Percentiles rank a stretch among this genome's conserved stretches.
Evolutionary conservation across 2,329 filamentous ascomycete genomes (phyloP).

Genomic region (Botrytis paeoniae): DNA sequence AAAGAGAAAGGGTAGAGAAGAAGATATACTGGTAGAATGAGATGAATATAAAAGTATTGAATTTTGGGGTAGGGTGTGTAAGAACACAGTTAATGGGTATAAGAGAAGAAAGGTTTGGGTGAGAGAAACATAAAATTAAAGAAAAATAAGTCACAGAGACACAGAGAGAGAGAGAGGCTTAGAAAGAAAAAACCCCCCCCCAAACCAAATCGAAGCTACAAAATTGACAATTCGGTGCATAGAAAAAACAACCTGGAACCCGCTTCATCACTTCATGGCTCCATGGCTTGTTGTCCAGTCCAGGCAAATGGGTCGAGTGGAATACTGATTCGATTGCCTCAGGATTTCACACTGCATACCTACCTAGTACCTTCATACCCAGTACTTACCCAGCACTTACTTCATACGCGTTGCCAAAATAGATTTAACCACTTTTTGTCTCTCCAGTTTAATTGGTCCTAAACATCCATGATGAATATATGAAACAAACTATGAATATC

Average conservation of each 20-base stretch:
- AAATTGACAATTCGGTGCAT: not conserved
- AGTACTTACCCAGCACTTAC: not conserved
- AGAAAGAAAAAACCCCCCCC: too few relatives aligned
- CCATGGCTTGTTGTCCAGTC: not conserved
- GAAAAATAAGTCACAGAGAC: not conserved
- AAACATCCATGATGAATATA: not conserved
- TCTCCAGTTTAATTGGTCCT: conserved; percentile 15
- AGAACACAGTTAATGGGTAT: not conserved
- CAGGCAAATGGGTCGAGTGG: not conserved
- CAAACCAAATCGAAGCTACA: not conserved
- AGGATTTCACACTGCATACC: not conserved
- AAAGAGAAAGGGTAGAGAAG: not conserved
- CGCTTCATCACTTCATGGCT: not conserved
- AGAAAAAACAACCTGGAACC: not conserved
- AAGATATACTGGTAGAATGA: not conserved
- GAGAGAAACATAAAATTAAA: not conserved
- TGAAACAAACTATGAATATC: conserved; percentile 17
- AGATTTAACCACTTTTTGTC: not conserved
- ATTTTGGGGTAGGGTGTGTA: not conserved
- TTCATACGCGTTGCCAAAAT: not conserved
- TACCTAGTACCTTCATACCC: too few relatives aligned
- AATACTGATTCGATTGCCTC: not conserved
- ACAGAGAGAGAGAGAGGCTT: not conserved
- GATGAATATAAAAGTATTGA: not conserved
- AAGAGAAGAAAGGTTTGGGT: not conserved